These are phyloP conservation scores for Mycena capillaripes DNA, from an alignment of 768 basidiomycete genomes.

Conservation along the genomic window DNA sequence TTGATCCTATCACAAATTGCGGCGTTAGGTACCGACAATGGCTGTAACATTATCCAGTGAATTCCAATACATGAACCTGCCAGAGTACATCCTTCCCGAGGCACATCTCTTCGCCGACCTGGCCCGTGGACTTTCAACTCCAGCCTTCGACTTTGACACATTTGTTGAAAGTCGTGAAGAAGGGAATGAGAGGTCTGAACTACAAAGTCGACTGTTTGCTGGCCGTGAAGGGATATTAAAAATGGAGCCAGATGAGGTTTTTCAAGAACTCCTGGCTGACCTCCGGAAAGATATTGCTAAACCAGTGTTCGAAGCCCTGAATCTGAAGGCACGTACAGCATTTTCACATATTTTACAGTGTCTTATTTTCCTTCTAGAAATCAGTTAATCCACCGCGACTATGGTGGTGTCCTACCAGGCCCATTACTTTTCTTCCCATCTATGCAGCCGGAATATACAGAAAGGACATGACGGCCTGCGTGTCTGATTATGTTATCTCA, in stretches of 20 bases:
- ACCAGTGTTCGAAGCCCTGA: background rate
- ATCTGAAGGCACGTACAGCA: conserved; percentile 3
- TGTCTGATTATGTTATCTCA: background rate
- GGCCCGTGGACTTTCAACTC: background rate
- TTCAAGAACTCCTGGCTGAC: background rate
- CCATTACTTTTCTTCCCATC: background rate
- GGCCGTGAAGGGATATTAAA: background rate
- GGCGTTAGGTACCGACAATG: too few species aligned
- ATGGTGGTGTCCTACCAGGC: background rate
- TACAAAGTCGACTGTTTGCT: background rate
- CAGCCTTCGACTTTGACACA: background rate
- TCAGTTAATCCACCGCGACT: background rate
- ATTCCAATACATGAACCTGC: background rate
- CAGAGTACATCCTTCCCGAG: background rate
- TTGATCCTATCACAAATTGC: too few species aligned
- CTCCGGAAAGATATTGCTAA: background rate
- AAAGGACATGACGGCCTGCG: background rate
- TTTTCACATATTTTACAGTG: background rate
- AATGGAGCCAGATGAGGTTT: background rate
- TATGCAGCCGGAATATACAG: background rate
- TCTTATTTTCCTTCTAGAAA: background rate
- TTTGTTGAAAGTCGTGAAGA: background rate
- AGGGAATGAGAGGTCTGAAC: too few species aligned
- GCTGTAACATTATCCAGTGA: background rate
- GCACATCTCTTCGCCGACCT: background rate